These are phyloP conservation scores for Collybiopsis confluens DNA, from an alignment of 768 basidiomycete genomes.

Conservation along the genomic window DNA sequence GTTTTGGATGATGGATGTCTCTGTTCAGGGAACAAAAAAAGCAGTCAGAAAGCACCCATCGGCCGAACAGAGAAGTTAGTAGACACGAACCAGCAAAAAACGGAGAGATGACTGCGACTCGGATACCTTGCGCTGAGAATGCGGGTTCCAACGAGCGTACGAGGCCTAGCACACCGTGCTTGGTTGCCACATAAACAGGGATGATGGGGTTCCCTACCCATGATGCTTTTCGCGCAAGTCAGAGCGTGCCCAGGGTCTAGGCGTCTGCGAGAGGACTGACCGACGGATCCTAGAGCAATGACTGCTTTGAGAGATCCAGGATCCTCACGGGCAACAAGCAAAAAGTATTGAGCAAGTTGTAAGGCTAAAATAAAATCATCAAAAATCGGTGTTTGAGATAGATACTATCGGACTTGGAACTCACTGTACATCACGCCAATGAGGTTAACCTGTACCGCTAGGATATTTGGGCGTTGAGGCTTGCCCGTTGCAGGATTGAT, in stretches of 20 bases:
- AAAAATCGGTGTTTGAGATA: too few species aligned
- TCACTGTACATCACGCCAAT: slow-evolving; percentile 23
- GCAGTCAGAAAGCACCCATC: background rate
- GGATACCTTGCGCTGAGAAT: slow-evolving; percentile 12
- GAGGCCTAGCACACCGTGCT: slow-evolving; percentile 27
- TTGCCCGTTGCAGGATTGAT: background rate
- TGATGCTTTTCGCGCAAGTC: slow-evolving; percentile 15
- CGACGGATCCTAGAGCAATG: slow-evolving; percentile 28
- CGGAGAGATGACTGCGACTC: slow-evolving; percentile 20
- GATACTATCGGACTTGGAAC: background rate
- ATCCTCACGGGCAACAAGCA: background rate
- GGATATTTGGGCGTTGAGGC: background rate
- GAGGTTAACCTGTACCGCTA: slow-evolving; percentile 23
- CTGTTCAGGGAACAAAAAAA: too few species aligned
- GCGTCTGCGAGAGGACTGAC: slow-evolving; percentile 13
- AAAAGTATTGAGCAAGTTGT: slow-evolving; percentile 2
- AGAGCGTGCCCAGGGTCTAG: background rate
- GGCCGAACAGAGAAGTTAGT: background rate
- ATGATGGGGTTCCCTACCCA: slow-evolving; percentile 21
- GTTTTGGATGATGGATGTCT: background rate
- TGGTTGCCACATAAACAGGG: slow-evolving; percentile 23
- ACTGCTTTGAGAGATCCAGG: slow-evolving; percentile 19
- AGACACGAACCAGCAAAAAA: slow-evolving; percentile 21
- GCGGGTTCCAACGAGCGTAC: slow-evolving; percentile 19
- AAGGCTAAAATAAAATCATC: background rate